These are phyloP conservation scores for Rhodotorula sp. DNA, from an alignment of 1,284 basidiomycete genomes.

Conservation along the genomic window DNA sequence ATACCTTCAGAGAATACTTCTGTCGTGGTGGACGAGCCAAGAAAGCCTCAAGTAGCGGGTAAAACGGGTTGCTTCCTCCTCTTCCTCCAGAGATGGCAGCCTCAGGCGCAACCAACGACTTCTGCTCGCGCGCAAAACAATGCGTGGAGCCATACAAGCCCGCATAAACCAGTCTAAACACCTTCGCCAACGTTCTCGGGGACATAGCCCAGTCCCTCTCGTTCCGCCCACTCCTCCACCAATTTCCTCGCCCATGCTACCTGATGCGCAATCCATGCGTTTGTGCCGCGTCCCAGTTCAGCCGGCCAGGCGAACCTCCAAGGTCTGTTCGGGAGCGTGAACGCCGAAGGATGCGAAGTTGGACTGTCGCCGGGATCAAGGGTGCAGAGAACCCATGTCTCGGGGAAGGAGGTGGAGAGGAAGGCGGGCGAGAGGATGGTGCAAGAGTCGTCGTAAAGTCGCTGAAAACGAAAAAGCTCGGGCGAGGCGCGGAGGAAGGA, in stretches of 20 bases:
- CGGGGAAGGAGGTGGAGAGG: slow-evolving; percentile 4
- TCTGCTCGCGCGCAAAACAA: too few species aligned
- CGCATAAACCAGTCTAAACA: neutral
- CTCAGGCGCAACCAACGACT: too few species aligned
- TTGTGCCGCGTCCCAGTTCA: slow-evolving; percentile 22
- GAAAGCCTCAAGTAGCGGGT: too few species aligned
- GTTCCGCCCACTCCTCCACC: slow-evolving; percentile 23
- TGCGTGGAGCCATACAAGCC: too few species aligned
- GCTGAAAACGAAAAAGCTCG: slow-evolving; percentile 29
- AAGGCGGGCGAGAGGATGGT: slow-evolving; percentile 1
- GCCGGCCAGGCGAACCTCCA: slow-evolving; percentile 23
- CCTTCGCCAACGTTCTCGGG: slow-evolving; percentile 7
- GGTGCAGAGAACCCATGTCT: slow-evolving; percentile 14
- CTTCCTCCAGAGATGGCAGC: too few species aligned
- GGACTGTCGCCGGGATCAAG: neutral
- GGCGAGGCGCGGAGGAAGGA: slow-evolving; percentile 25
- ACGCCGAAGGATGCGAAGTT: neutral
- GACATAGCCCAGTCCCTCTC: slow-evolving; percentile 22
- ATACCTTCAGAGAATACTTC: too few species aligned
- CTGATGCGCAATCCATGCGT: slow-evolving; percentile 11
- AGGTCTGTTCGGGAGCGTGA: slow-evolving; percentile 12
- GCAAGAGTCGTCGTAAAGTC: slow-evolving; percentile 28
- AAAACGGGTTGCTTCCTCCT: too few species aligned
- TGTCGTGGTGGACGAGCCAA: too few species aligned
- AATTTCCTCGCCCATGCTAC: slow-evolving; percentile 20